Conservation (phyloP, 768 basidiomycete species). For the Leccinum truebloodii region DNA sequence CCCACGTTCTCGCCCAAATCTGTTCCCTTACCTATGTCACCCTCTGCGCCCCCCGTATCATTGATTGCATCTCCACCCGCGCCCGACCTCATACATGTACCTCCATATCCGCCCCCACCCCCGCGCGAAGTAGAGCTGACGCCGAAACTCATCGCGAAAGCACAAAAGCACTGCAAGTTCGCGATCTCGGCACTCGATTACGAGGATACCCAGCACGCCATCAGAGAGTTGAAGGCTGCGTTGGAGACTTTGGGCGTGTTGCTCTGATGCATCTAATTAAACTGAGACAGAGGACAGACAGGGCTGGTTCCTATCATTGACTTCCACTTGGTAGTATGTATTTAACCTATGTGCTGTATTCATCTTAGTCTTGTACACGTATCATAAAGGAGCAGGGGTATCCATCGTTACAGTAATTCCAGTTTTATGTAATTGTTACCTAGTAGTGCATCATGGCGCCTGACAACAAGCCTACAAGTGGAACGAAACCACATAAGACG, state of each 20-base stretch:
- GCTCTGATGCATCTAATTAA: constrained; percentile 12
- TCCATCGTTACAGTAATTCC: too few species aligned
- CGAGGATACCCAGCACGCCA: constrained; percentile 68
- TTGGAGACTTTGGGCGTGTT: constrained; percentile 63
- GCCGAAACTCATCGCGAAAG: constrained; percentile 67
- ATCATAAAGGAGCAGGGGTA: too few species aligned
- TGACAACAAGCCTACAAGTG: too few species aligned
- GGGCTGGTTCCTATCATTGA: constrained; percentile 5
- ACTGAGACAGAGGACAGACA: background rate
- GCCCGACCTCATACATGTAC: constrained; percentile 12
- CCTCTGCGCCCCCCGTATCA: constrained; percentile 1
- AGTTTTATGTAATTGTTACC: too few species aligned
- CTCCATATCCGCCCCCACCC: constrained; percentile 25
- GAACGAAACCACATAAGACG: too few species aligned
- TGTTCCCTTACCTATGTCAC: constrained; percentile 18
- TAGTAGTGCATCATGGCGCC: too few species aligned
- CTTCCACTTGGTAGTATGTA: too few species aligned
- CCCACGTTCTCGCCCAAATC: constrained; percentile 21
- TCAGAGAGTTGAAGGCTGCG: constrained; percentile 78
- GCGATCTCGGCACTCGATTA: constrained; percentile 95
- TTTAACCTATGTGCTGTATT: too few species aligned
- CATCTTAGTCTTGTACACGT: too few species aligned
- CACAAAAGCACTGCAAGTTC: constrained; percentile 82
- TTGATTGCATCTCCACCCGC: background rate
- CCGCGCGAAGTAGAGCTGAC: constrained; percentile 48